Base-by-base conservation (phyloP, 257 asterid species). In the Nicotiana tabacum region DNA sequence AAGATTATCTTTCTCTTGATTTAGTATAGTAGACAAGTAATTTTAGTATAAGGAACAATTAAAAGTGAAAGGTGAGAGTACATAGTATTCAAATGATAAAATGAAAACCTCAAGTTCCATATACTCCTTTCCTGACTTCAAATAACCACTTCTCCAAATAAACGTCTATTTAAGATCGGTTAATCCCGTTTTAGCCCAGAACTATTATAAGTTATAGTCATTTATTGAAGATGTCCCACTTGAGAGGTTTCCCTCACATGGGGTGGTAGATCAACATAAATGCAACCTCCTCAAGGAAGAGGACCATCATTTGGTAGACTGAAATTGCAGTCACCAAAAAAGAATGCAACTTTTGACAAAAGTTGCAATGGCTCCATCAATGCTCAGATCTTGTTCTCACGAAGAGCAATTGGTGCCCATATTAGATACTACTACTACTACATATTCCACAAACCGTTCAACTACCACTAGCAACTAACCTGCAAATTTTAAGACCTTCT, bases 231-330 rank as follows among this genome's bases (percentile, higher is more conserved):
- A 51, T 48, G 62, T 48, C 62, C 80, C 8, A 15, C 39, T 70
- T 69, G 82, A 81, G 85, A 39, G 83, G 77, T 74, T 68, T 77
- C 79, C 64, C 81, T 86, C 90, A 83, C 90, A 86, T 85, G 90
- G 88, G 82, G 77, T 84, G 87, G 82, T 67, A 32, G 82, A 77
- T 53, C 56, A 58, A 16, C 30, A 84, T 84, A 55, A 77, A 80
- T 82, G 64, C 80, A 74, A 76, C 79, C 48, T 27, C 79, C 48
- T 27, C 9, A 6, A 3, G 7, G 27, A 1, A 55, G 7, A 11
- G 39, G 83, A 65, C 82, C 87, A 77, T 67, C 67, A 81, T 78
- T 66, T 43, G 79, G 37, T 46, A 74, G 62, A 46, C 24, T 74
- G 15, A 24, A 13, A 27, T 6, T 74, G 64, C 60, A 74, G 80